A percentile compares a stretch with the other conserved stretches of the same genome.
Conservation (phyloP, 306 rosid species). For the Vigna radiata region DNA sequence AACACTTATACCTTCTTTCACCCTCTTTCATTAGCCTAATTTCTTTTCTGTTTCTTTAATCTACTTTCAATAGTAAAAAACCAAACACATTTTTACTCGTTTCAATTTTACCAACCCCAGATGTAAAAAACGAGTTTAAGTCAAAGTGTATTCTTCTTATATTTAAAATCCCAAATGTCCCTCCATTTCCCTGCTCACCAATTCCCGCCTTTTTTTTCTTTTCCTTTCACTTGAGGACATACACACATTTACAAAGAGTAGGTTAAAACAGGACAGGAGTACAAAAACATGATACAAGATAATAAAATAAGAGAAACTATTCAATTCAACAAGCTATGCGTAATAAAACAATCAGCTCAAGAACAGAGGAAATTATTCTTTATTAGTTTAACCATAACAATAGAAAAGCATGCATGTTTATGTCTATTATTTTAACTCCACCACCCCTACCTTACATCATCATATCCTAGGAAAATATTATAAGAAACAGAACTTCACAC, state of each 20-base stretch:
- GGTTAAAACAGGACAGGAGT: constrained; percentile 37
- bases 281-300: constrained; percentile 46
- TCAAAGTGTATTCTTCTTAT: not conserved
- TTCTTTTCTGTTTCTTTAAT: too few relatives aligned
- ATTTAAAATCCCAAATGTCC: constrained; percentile 35
- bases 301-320: constrained; percentile 9
- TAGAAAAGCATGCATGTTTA: constrained; percentile 37
- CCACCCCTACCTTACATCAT: constrained; percentile 39
- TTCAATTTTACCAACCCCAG: too few relatives aligned
- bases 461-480: not conserved
- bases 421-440: constrained; percentile 40
- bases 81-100: too few relatives aligned
- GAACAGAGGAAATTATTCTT: constrained; percentile 45
- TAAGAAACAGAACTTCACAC: too few relatives aligned
- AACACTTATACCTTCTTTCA: not conserved
- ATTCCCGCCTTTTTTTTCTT: constrained; percentile 1
- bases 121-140: not conserved
- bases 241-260: constrained; percentile 36
- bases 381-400: constrained; percentile 46
- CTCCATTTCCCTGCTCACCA: constrained; percentile 26
- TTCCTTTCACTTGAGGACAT: constrained; percentile 9
- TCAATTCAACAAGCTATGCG: constrained; percentile 15
- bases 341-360: constrained; percentile 44
- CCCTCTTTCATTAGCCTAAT: not conserved
- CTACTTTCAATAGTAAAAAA: too few relatives aligned